These are phyloP conservation scores for Castanea crenata DNA, from an alignment of 306 rosid species.

Conservation along the genomic window DNA sequence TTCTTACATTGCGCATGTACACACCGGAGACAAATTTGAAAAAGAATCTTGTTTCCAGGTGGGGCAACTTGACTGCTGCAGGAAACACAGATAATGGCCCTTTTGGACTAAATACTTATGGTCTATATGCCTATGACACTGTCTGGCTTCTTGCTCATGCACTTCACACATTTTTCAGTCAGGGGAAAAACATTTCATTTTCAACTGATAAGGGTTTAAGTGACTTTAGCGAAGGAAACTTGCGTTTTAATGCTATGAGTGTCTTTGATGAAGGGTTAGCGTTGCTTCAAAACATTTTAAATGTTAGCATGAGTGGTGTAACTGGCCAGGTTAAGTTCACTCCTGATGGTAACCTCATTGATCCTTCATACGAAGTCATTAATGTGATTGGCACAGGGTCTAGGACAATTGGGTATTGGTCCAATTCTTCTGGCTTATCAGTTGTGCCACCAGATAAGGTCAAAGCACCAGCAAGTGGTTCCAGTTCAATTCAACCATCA, in stretches of 20 bases:
- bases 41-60: slow-evolving; percentile 58
- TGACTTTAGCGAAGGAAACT: slow-evolving; percentile 23
- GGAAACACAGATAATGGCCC: slow-evolving; percentile 23
- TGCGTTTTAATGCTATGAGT: slow-evolving; percentile 67
- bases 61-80: slow-evolving; percentile 61
- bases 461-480: slow-evolving; percentile 43
- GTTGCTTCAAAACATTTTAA: slow-evolving; percentile 46
- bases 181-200: slow-evolving; percentile 62
- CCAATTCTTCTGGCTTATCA: slow-evolving; percentile 79
- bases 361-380: slow-evolving; percentile 74
- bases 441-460: slow-evolving; percentile 53
- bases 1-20: slow-evolving; percentile 59
- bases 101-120: slow-evolving; percentile 50
- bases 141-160: slow-evolving; percentile 81
- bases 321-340: slow-evolving; percentile 63
- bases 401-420: slow-evolving; percentile 86
- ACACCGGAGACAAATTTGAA: slow-evolving; percentile 65
- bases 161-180: slow-evolving; percentile 59
- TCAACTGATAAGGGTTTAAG: slow-evolving; percentile 56
- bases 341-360: slow-evolving; percentile 50
- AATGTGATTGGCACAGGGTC: slow-evolving; percentile 73
- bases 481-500: slow-evolving; percentile 36
- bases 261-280: slow-evolving; percentile 60
- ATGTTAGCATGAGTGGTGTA: slow-evolving; percentile 66
- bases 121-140: slow-evolving; percentile 79